Evolutionary conservation across 1,284 basidiomycete genomes (phyloP).

Genomic region (Porodaedalea pini): DNA sequence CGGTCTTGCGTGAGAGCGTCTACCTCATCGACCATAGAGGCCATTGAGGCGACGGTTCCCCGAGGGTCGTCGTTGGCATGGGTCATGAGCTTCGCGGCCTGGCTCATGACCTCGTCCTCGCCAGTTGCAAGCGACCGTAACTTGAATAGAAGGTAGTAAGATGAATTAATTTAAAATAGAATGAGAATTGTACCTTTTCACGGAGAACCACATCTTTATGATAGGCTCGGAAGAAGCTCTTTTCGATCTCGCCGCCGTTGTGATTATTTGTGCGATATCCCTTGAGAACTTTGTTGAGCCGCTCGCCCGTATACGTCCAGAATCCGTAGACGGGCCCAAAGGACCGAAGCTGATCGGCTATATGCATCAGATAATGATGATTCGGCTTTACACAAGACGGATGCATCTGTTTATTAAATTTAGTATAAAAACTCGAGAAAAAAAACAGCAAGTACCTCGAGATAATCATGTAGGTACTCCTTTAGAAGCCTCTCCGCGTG

Average conservation of each 20-base stretch:
- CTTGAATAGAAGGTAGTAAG: neutral
- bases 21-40: too few relatives aligned
- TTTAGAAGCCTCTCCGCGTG: constrained; percentile 14
- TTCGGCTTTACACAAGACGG: constrained; percentile 18
- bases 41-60: too few relatives aligned
- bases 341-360: constrained; percentile 18
- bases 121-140: neutral
- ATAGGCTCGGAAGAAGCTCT: constrained; percentile 5
- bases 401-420: constrained; percentile 15
- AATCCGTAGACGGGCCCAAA: constrained; percentile 23
- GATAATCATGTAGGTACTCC: constrained; percentile 18
- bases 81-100: too few relatives aligned
- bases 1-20: too few relatives aligned
- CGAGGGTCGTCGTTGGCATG: too few relatives aligned
- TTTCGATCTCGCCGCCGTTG: constrained; percentile 19
- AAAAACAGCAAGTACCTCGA: constrained; percentile 7
- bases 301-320: constrained; percentile 22
- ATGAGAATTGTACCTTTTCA: neutral
- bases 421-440: neutral
- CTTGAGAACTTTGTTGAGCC: constrained; percentile 24
- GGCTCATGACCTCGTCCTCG: too few relatives aligned
- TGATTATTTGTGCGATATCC: constrained; percentile 19
- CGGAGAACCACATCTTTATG: neutral
- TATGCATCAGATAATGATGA: constrained; percentile 21
- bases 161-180: neutral